Percentiles rank a stretch among this genome's conserved stretches.
These are phyloP conservation scores for Penicillium freii DNA, from an alignment of 2,329 filamentous ascomycete species.

Conservation along the genomic window DNA sequence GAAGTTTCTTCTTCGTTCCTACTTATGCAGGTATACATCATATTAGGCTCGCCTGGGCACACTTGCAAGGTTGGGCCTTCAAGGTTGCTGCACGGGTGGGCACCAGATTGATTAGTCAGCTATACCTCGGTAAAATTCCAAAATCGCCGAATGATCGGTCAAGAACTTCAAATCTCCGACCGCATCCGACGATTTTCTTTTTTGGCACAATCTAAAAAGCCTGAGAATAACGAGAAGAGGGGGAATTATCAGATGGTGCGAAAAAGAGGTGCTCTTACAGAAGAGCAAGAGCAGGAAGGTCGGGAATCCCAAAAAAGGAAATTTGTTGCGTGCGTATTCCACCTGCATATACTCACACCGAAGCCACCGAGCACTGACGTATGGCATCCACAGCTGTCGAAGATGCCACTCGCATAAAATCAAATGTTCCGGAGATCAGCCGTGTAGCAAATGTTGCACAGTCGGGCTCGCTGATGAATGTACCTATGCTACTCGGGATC, in stretches of 20 bases:
- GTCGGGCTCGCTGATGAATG: slow-evolving; percentile 42
- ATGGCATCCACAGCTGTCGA: slow-evolving; percentile 33
- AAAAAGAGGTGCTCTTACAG: slow-evolving; percentile 14
- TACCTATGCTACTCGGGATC: slow-evolving; percentile 42
- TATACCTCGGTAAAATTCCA: background rate
- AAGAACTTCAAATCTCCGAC: background rate
- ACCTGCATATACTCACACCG: background rate
- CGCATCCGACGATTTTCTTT: background rate
- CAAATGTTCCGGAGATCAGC: slow-evolving; percentile 47
- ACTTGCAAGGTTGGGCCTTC: background rate
- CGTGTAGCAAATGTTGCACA: slow-evolving; percentile 43
- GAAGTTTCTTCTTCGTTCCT: background rate
- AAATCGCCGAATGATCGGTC: background rate
- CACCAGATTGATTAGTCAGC: background rate
- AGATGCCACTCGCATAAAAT: slow-evolving; percentile 49
- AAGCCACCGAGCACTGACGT: slow-evolving; percentile 4
- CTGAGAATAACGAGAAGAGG: background rate
- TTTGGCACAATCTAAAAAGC: background rate
- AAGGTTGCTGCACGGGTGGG: background rate
- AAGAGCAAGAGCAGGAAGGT: slow-evolving; percentile 16
- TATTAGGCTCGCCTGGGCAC: background rate
- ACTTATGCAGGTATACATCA: background rate
- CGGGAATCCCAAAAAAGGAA: slow-evolving; percentile 26
- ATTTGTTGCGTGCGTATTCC: slow-evolving; percentile 31
- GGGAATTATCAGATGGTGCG: slow-evolving; percentile 15